Base-by-base conservation (phyloP, 1,284 basidiomycete genomes). In the Ganoderma boninense region DNA sequence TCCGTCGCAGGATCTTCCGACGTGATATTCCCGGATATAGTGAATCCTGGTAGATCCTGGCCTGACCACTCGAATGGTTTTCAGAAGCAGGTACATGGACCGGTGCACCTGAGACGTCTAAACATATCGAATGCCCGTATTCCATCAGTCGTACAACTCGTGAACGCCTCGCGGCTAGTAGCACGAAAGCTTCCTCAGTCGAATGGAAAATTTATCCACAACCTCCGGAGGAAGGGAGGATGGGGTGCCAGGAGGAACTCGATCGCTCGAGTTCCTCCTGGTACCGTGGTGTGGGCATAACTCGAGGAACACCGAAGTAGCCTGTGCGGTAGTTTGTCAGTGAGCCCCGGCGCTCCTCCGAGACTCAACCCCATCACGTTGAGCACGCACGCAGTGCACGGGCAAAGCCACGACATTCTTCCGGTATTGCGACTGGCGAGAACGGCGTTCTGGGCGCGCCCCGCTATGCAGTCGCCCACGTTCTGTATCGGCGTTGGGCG, bases 351-450 rank as follows among this genome's bases (percentile, higher is more conserved):
- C 26, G 26, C 42, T 38, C 44, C 68, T 65, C 70, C 38, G 38
- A 38, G 38, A 8, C 38, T 69, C 23, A 18, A 38, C 52, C 38
- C 16, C 42, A 23, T 29, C 35, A 11, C 18, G 60, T 43, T 26
- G 23, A 62, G 14, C 40, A 42, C 40, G 10, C 35, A 60, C 32
- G 20, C 35, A n/a, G 8, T 60, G 35, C 57, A 23, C 13, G 35
- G 40, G 14, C 40, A 62, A 62, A 56, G 59, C 60, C 54, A 69
- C 69, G 71, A 72, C 46, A 62, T 68, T 70, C 65, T 63, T 67
- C 69, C 73, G 73, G 69, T n/a, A 40, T 65, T 63, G 69, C 49
- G 35, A 61, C 65, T 49, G 38, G 35, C 66, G 52, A 43, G 18
- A 46, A 20, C 16, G 1, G 7, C 6, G 40, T 40, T 52, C 20